These are phyloP conservation scores for Mortierella sp. DNA, from an alignment of 371 early-diverging fungal genomes.

Conservation along the genomic window DNA sequence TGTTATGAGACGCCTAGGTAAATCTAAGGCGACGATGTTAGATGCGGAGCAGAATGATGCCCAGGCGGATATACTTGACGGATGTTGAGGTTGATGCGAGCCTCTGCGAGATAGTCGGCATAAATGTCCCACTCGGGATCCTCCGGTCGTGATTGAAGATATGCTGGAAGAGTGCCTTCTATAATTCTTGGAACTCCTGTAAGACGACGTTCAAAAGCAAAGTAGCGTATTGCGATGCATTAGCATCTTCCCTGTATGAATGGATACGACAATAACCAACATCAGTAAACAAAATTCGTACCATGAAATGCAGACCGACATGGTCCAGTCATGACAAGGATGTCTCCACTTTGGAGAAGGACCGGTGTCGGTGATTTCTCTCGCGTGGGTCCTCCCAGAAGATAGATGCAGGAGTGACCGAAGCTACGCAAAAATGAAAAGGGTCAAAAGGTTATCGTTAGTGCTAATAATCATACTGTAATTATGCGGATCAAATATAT, in stretches of 20 bases:
- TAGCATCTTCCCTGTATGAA: no score
- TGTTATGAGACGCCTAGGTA: background rate
- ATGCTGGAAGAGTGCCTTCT: conserved; percentile 70
- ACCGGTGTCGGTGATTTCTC: conserved; percentile 76
- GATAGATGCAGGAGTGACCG: conserved; percentile 84
- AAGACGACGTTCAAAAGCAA: no score
- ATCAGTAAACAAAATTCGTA: conserved; percentile 20
- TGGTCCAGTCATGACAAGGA: conserved; percentile 85
- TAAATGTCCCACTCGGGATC: conserved; percentile 67
- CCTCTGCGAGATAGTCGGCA: conserved; percentile 65
- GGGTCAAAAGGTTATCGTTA: background rate
- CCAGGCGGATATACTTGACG: conserved; percentile 74
- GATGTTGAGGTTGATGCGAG: conserved; percentile 82
- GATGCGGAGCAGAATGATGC: background rate
- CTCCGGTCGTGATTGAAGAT: conserved; percentile 53
- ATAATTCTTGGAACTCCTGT: conserved; percentile 81
- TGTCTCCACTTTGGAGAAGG: conserved; percentile 82
- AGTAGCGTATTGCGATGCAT: no score
- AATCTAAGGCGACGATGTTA: background rate
- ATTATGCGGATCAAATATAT: background rate
- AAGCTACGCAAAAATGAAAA: conserved; percentile 58
- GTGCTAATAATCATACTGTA: background rate
- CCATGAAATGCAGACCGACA: conserved; percentile 83
- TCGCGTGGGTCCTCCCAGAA: conserved; percentile 78
- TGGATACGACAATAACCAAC: background rate